Base-by-base conservation (phyloP, 176 grass and related monocot species). In the Carex scoparia region DNA sequence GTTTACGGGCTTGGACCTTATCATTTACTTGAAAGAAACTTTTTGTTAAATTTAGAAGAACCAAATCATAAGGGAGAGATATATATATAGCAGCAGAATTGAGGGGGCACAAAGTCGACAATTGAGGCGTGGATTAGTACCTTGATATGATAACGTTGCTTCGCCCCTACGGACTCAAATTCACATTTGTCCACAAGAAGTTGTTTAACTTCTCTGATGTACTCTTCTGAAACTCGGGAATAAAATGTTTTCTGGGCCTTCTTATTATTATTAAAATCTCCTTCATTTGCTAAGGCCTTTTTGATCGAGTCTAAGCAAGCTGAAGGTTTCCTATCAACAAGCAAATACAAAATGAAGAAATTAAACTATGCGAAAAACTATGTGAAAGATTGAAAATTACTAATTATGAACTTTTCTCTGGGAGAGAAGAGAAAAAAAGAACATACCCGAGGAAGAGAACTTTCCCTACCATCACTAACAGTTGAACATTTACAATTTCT, bases 61-160 rank as follows among this genome's bases (percentile, higher is more conserved):
- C 74, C 51, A 9, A 77, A 56, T 55, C 73, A 12, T 51, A 23
- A 23, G 27, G 32, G 6, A 56, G 51, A 12, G 15, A 55, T 23
- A 23, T 23, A 23, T 23, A 23, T 23, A 23, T 57, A 78, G 5
- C 49, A 16, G 3, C 74, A 78, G 27, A 71, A 15, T 49, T 56
- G 53, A 57, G 5, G 10, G 74, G 13, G 11, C 74, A 74, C 51
- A 57, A 44, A 12, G 33, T 6, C 46, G 67, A 44, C 10, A 71
- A 79, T 62, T 31, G 78, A 80, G 10, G 42, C 3, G 57, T 28
- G 12, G 10, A 55, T 10, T 23, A 19, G 30, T 70, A 91, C 89
- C 89, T 53, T 85, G 59, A 91, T 44, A 65, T 77, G 32, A 68
- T 87, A 88, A 38, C 60, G n/a, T 14, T 91, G 86, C 57, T 79